These are phyloP conservation scores for Trichophyton verrucosum DNA, from an alignment of 2,329 filamentous ascomycete species.

Conservation along the genomic window DNA sequence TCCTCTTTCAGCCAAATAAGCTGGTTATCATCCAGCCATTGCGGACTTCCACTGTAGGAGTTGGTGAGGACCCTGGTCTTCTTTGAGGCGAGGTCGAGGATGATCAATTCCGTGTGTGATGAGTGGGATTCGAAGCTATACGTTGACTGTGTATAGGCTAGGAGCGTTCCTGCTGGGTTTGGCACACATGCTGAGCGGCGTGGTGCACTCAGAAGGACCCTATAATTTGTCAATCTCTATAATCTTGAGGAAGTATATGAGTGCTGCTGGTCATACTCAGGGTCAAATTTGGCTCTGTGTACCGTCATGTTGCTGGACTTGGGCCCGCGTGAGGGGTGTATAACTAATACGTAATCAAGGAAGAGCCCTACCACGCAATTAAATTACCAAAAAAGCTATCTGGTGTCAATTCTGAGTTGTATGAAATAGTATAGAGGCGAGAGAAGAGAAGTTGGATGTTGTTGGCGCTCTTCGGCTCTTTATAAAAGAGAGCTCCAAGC, in stretches of 20 bases:
- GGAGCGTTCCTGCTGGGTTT: conserved; percentile 35
- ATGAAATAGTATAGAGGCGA: background rate
- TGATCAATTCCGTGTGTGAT: conserved; percentile 35
- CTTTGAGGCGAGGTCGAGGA: conserved; percentile 32
- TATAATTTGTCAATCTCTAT: conserved; percentile 13
- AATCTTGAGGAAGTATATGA: background rate
- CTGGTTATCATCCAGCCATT: conserved; percentile 35
- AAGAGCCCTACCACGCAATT: background rate
- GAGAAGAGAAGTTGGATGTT: background rate
- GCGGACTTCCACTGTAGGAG: conserved; percentile 33
- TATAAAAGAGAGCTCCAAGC: background rate
- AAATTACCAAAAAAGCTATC: background rate
- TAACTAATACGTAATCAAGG: background rate
- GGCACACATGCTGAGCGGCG: conserved; percentile 35
- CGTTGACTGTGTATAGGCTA: conserved; percentile 37
- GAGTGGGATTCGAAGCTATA: conserved; percentile 40
- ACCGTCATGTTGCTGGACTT: conserved; percentile 26
- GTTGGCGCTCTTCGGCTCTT: background rate
- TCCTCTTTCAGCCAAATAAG: conserved; percentile 37
- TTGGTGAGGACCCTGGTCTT: conserved; percentile 32
- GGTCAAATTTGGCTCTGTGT: conserved; percentile 31
- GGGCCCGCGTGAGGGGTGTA: background rate
- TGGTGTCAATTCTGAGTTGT: background rate
- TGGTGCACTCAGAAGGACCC: conserved; percentile 37
- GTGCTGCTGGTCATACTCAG: conserved; percentile 22